These are phyloP conservation scores for Boehmeria nivea DNA, from an alignment of 306 rosid genomes.

Conservation along the genomic window DNA sequence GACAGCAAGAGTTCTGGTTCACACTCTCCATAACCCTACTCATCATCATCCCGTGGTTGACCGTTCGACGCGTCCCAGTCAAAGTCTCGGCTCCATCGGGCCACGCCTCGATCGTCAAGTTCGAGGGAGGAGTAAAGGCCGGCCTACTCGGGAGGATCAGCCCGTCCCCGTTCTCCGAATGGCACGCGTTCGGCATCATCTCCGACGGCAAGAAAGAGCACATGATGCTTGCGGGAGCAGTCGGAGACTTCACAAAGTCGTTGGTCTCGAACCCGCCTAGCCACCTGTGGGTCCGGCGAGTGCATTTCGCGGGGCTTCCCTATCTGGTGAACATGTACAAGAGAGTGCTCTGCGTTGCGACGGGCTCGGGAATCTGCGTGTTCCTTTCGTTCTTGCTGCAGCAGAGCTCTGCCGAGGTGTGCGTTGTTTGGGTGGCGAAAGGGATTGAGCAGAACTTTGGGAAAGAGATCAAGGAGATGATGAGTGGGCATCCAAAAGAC, in stretches of 20 bases:
- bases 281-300: slow-evolving; percentile 46
- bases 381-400: slow-evolving; percentile 63
- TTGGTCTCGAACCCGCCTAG: slow-evolving; percentile 43
- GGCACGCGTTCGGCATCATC: slow-evolving; percentile 76
- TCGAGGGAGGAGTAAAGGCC: slow-evolving; percentile 50
- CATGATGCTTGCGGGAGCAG: slow-evolving; percentile 65
- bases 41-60: slow-evolving; percentile 50
- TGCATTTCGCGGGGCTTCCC: slow-evolving; percentile 59
- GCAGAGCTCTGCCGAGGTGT: slow-evolving; percentile 36
- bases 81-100: slow-evolving; percentile 39
- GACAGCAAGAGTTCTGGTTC: slow-evolving; percentile 48
- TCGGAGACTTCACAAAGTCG: slow-evolving; percentile 59
- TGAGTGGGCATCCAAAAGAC: slow-evolving; percentile 34
- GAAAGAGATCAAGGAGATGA: slow-evolving; percentile 37
- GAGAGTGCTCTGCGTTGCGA: slow-evolving; percentile 56
- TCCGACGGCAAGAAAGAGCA: slow-evolving; percentile 50
- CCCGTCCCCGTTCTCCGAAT: slow-evolving; percentile 57
- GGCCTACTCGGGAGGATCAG: slow-evolving; percentile 59
- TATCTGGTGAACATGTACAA: slow-evolving; percentile 51
- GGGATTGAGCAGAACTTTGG: slow-evolving; percentile 63
- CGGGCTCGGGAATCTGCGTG: slow-evolving; percentile 70
- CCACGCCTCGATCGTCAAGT: slow-evolving; percentile 52
- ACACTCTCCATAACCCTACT: slow-evolving; percentile 43
- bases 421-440: slow-evolving; percentile 62
- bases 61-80: slow-evolving; percentile 37